These are phyloP conservation scores for Gliomastix tumulicola DNA, from an alignment of 2,329 filamentous ascomycete species.

Conservation along the genomic window DNA sequence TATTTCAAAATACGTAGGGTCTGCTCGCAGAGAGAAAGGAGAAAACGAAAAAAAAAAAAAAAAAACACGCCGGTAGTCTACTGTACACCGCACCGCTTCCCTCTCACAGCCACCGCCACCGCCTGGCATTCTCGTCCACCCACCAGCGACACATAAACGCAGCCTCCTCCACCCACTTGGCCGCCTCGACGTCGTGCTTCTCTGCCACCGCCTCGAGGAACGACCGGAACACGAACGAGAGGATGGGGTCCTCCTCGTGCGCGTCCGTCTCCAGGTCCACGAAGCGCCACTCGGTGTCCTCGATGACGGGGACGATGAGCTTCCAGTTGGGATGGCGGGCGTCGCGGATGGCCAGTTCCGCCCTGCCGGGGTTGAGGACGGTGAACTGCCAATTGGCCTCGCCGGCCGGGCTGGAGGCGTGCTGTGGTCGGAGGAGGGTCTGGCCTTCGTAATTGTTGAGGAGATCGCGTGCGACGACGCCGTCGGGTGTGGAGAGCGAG, in stretches of 20 bases:
- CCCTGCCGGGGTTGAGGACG: constrained; percentile 22
- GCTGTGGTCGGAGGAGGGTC: constrained; percentile 21
- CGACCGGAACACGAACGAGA: constrained; percentile 14
- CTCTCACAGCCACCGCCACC: too few species aligned
- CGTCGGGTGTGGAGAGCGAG: constrained; percentile 18
- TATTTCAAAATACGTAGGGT: too few species aligned
- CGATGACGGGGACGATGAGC: constrained; percentile 20
- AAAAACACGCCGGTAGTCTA: too few species aligned
- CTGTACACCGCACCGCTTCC: too few species aligned
- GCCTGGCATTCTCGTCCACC: constrained; percentile 24
- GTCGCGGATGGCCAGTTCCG: constrained; percentile 23
- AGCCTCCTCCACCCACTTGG: constrained; percentile 22
- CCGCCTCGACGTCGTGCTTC: constrained; percentile 14
- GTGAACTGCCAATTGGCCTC: constrained; percentile 24
- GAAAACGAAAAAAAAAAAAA: too few species aligned
- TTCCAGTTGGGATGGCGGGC: constrained; percentile 17
- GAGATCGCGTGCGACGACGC: constrained; percentile 16
- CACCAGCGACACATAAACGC: constrained; percentile 23
- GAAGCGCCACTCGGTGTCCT: constrained; percentile 22
- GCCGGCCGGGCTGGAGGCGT: constrained; percentile 3
- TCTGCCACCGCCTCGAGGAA: constrained; percentile 5
- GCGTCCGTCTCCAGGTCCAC: constrained; percentile 18
- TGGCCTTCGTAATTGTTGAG: constrained; percentile 24
- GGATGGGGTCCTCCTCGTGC: constrained; percentile 15
- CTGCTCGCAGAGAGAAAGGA: too few species aligned